Base-by-base conservation (phyloP, 176 grass and related monocot genomes). In the Hordeum marinum region DNA sequence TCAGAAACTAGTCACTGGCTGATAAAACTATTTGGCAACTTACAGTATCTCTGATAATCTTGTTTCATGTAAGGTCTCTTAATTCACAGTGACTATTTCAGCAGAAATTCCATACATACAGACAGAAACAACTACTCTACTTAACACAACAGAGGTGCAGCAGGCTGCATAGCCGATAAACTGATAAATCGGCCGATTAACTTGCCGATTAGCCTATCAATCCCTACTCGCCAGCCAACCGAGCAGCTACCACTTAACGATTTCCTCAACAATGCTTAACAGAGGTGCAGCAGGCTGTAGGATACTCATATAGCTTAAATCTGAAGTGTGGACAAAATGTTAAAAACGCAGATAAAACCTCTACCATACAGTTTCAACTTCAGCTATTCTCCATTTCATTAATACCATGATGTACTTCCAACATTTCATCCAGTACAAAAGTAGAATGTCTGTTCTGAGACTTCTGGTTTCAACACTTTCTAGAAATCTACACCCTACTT, bases 371-470 rank as follows among this genome's bases (percentile, higher is more conserved):
- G 43, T 54, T 74, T 34, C 32, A 55, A 71, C 48, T 29, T 87
- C 29, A 68, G 48, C 41, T 41, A 82, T 40, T 37, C 18, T 63
- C 21, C 82, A 76, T 87, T 43, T 75, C 84, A 84, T 84, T 75
- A 76, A 52, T 52, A 77, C n/a, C 14, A 36, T 0, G 65, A 73
- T 78, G 55, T 48, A 40, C 71, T 32, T 74, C 42, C 26, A 75
- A 32, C 29, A 75, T 32, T 74, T 66, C 25, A 48, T 72, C 72
- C 57, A 62, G 52, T 80, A 80, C 64, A 86, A 35, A 62, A 63
- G 46, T 87, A 79, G 35, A 5, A 71, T 27, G 59, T 31, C 54
- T 66, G 37, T 66, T 42, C 60, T 25, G 40, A 60, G 40, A 42
- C 50, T 54, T 77, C 83, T 66, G 14, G 27, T 79, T 86, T 63